Conservation (phyloP, 352 stramenopile genomes). For the Elongisporangium undulatum region DNA sequence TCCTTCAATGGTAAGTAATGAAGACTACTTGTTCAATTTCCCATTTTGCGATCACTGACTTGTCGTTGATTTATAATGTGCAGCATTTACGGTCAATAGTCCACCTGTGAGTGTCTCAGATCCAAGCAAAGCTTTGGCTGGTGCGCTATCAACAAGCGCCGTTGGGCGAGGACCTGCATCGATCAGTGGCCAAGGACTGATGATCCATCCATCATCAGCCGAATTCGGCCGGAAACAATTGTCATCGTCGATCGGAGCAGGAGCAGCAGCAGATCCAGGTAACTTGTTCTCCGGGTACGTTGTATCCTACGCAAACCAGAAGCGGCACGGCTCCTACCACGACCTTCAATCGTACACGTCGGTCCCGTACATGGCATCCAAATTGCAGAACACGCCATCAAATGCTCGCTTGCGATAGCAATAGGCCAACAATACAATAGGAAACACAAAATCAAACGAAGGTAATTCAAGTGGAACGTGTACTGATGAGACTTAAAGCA, state of each 20-base stretch:
- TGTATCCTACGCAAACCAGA: constrained; percentile 40
- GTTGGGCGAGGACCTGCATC: constrained; percentile 28
- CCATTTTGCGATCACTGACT: background rate
- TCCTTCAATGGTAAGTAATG: constrained; percentile 21
- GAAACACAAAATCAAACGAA: background rate
- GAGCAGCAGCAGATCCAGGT: constrained; percentile 10
- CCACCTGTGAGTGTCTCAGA: background rate
- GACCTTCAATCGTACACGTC: constrained; percentile 13
- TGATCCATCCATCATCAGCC: constrained; percentile 36
- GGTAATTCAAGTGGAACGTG: background rate
- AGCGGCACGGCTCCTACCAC: constrained; percentile 29
- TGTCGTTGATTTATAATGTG: background rate
- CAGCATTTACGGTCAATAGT: background rate
- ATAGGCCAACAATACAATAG: too few relatives aligned
- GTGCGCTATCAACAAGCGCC: constrained; percentile 13
- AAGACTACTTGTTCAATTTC: background rate
- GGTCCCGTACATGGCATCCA: constrained; percentile 30
- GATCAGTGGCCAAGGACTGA: constrained; percentile 23
- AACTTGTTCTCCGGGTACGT: constrained; percentile 41
- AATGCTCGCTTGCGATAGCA: background rate
- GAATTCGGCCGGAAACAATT: constrained; percentile 13
- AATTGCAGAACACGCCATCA: constrained; percentile 17
- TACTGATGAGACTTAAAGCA: too few relatives aligned
- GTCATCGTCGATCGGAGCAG: background rate
- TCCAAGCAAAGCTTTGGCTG: background rate